phyloP scores from a whole-genome alignment of 208 protist species.

The Leishmania tropica region DNA sequence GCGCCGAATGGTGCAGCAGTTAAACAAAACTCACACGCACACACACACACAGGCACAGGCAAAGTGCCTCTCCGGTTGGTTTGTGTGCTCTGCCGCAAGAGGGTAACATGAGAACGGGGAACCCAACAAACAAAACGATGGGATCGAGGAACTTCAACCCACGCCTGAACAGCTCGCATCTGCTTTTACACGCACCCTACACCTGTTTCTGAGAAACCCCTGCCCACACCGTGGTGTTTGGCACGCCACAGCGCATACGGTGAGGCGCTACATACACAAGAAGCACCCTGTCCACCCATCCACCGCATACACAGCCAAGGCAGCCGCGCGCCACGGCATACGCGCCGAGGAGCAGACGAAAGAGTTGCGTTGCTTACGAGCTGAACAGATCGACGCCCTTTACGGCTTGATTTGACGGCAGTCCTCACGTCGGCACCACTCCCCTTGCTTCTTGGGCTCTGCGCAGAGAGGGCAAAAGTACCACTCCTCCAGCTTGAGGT shows the following conservation, averaged over 20 bases:
- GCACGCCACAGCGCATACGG: background rate
- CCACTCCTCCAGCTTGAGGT: conserved; percentile 89
- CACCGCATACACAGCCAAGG: too few species aligned
- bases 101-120: background rate
- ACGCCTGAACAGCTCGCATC: background rate
- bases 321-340: background rate
- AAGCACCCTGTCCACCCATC: background rate
- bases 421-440: conserved; percentile 91
- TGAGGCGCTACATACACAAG: background rate
- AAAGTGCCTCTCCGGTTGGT: background rate
- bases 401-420: conserved; percentile 92
- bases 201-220: background rate
- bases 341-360: background rate
- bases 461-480: conserved; percentile 93
- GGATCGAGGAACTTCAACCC: background rate
- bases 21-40: background rate
- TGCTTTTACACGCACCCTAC: background rate
- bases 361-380: background rate
- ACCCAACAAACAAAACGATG: background rate
- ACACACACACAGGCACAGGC: background rate
- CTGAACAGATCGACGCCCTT: background rate
- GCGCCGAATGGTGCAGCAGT: background rate
- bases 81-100: background rate
- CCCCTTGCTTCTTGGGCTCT: conserved; percentile 89
- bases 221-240: background rate